phyloP scores from a whole-genome alignment of 2,329 filamentous ascomycete species.

The Fusarium succisae region DNA sequence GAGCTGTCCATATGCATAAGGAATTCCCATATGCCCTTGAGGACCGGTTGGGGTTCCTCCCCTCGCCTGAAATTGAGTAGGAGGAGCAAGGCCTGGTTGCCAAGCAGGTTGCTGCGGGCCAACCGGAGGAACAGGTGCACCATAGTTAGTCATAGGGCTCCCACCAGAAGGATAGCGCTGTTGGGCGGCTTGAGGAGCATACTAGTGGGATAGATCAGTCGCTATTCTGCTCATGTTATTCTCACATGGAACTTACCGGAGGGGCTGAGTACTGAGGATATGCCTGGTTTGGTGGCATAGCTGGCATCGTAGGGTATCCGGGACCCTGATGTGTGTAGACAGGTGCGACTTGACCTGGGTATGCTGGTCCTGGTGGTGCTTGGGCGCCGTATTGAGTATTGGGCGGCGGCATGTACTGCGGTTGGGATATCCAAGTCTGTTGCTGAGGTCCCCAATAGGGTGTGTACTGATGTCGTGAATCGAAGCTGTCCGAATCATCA shows the following conservation, averaged over 20 bases:
- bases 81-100: slow-evolving; percentile 50
- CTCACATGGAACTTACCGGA: slow-evolving; percentile 52
- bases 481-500: slow-evolving; percentile 72
- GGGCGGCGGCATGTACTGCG: slow-evolving; percentile 61
- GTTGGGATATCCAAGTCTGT: slow-evolving; percentile 66
- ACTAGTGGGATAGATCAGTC: slow-evolving; percentile 39
- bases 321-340: slow-evolving; percentile 56
- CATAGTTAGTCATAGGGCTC: slow-evolving; percentile 51
- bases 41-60: slow-evolving; percentile 45
- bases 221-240: background rate
- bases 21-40: slow-evolving; percentile 49
- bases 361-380: slow-evolving; percentile 54
- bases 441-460: slow-evolving; percentile 70
- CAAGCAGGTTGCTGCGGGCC: slow-evolving; percentile 47
- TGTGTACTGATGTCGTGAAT: slow-evolving; percentile 75
- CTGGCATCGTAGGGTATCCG: slow-evolving; percentile 55
- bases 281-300: slow-evolving; percentile 53
- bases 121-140: slow-evolving; percentile 45
- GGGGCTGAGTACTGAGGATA: slow-evolving; percentile 60
- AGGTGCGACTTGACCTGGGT: slow-evolving; percentile 57
- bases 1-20: slow-evolving; percentile 83
- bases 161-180: slow-evolving; percentile 47
- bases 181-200: slow-evolving; percentile 44
- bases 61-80: slow-evolving; percentile 45
- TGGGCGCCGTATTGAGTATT: slow-evolving; percentile 54